phyloP scores from a whole-genome alignment of 2,329 filamentous ascomycete genomes.

The Diatrype stigma region DNA sequence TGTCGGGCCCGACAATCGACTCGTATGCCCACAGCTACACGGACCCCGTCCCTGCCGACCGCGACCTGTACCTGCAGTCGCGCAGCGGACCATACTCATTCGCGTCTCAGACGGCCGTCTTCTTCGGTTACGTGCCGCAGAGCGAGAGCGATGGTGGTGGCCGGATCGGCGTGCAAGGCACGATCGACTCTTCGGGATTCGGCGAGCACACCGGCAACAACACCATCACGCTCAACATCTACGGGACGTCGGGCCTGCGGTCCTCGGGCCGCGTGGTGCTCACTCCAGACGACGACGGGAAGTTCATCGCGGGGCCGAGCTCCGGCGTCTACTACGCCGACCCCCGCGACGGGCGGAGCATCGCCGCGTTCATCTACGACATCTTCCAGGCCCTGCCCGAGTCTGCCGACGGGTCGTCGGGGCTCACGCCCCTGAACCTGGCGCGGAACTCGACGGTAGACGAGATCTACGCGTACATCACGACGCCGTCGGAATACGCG shows the following conservation, averaged over 20 bases:
- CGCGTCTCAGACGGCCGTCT: slow-evolving; percentile 48
- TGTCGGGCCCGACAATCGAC: slow-evolving; percentile 36
- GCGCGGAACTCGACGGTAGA: slow-evolving; percentile 39
- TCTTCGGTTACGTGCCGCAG: slow-evolving; percentile 46
- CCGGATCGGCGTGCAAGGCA: slow-evolving; percentile 45
- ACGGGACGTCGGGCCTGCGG: slow-evolving; percentile 51
- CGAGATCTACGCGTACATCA: slow-evolving; percentile 47
- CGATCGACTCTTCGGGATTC: slow-evolving; percentile 45
- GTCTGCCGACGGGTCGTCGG: slow-evolving; percentile 21
- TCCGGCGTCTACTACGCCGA: slow-evolving; percentile 43
- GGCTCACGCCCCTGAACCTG: slow-evolving; percentile 45
- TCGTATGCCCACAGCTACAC: slow-evolving; percentile 46
- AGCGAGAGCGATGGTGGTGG: slow-evolving; percentile 31
- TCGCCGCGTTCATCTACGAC: slow-evolving; percentile 45
- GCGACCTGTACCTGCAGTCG: slow-evolving; percentile 40
- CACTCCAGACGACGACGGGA: slow-evolving; percentile 31
- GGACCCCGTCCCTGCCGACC: slow-evolving; percentile 36
- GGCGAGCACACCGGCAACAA: slow-evolving; percentile 34
- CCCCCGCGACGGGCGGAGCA: slow-evolving; percentile 41
- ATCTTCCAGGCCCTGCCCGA: slow-evolving; percentile 41
- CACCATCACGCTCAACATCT: slow-evolving; percentile 53
- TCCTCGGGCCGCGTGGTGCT: slow-evolving; percentile 44
- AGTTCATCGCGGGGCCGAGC: slow-evolving; percentile 38
- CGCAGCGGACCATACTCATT: slow-evolving; percentile 50
- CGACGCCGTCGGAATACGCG: slow-evolving; percentile 42